These are phyloP conservation scores for Chlamydomonas reinhardtii DNA, from an alignment of 163 green algal species.

Conservation along the genomic window DNA sequence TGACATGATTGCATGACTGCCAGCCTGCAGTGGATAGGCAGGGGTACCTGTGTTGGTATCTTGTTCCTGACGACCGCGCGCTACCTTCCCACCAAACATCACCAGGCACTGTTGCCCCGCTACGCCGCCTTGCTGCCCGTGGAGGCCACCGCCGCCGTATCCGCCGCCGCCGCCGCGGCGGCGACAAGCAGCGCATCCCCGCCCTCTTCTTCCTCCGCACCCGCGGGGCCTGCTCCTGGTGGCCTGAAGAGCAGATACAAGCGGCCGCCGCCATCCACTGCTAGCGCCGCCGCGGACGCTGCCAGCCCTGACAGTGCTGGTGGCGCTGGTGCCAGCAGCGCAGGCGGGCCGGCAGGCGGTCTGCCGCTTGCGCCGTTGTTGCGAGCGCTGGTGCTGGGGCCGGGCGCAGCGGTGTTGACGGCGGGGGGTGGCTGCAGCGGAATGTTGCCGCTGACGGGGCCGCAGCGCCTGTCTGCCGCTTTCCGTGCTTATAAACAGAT, in stretches of 20 bases:
- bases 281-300: neutral
- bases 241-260: neutral
- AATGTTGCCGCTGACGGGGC: neutral
- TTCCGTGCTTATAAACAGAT: constrained; percentile 36
- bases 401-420: neutral
- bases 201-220: neutral
- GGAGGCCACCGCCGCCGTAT: neutral
- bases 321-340: neutral
- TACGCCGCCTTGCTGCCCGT: constrained; percentile 8
- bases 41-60: too few relatives aligned
- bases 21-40: too few relatives aligned
- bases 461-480: neutral
- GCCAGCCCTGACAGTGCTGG: neutral
- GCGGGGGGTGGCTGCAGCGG: too few relatives aligned
- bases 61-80: too few relatives aligned
- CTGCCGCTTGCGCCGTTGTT: neutral
- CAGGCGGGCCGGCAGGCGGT: too few relatives aligned
- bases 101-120: constrained; percentile 12
- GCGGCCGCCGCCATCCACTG: too few relatives aligned
- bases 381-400: neutral
- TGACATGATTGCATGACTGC: too few relatives aligned
- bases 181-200: neutral
- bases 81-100: too few relatives aligned
- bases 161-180: neutral
- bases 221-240: neutral